These are phyloP conservation scores for Hippophae gyantsensis DNA, from an alignment of 306 rosid species.

Conservation along the genomic window DNA sequence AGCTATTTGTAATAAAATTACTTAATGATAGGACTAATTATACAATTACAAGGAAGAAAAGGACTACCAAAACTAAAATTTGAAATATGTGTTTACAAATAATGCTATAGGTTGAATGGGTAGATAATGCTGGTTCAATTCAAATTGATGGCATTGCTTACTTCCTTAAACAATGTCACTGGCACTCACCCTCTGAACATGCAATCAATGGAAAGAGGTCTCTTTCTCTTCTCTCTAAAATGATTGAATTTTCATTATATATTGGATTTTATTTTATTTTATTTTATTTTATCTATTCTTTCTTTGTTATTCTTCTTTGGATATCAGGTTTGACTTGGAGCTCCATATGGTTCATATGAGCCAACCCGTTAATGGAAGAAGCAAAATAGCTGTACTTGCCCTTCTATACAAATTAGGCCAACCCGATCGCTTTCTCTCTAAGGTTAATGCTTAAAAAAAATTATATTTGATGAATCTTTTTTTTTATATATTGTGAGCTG, in stretches of 20 bases:
- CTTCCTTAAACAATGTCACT: conserved; percentile 48
- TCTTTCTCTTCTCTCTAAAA: background rate
- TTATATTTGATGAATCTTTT: no score
- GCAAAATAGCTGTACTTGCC: conserved; percentile 42
- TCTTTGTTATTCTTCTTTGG: background rate
- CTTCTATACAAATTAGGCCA: conserved; percentile 42
- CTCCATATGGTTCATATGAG: conserved; percentile 60
- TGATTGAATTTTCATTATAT: no score
- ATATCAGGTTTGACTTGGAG: conserved; percentile 58
- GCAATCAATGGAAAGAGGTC: conserved; percentile 57
- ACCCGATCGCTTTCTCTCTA: conserved; percentile 34
- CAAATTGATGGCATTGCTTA: conserved; percentile 38
- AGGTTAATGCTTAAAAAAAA: conserved; percentile 26
- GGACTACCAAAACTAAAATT: background rate
- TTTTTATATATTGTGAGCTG: no score
- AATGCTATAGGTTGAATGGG: conserved; percentile 28
- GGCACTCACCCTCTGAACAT: conserved; percentile 80
- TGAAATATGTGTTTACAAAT: background rate
- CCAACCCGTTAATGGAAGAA: conserved; percentile 13
- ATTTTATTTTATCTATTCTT: background rate
- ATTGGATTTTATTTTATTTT: no score
- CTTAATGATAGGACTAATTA: no score
- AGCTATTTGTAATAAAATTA: no score
- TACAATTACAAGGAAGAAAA: no score
- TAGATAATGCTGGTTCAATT: conserved; percentile 40